Percentiles rank a stretch among this genome's conserved stretches.
phyloP scores from a whole-genome alignment of 2,329 filamentous ascomycete genomes.

The Epichloe festucae region DNA sequence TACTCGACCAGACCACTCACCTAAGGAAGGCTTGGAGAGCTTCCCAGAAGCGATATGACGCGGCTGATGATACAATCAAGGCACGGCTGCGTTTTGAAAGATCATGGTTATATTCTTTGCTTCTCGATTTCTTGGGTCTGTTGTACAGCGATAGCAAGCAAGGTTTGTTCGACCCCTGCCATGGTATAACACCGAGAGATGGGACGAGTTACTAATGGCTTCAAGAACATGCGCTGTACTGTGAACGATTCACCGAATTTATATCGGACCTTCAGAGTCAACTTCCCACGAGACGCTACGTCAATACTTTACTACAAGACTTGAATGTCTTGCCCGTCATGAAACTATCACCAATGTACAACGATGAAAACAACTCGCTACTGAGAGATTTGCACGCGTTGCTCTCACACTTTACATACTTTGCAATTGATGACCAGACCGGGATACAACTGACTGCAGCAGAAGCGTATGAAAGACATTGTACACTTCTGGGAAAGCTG shows the following conservation, averaged over 20 bases:
- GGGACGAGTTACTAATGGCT: not conserved
- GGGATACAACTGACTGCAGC: constrained; percentile 60
- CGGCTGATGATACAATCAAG: constrained; percentile 67
- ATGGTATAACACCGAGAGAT: not conserved
- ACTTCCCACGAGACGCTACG: constrained; percentile 82
- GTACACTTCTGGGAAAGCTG: constrained; percentile 59
- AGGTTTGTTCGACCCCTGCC: constrained; percentile 21
- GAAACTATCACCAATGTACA: constrained; percentile 64
- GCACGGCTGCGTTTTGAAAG: constrained; percentile 78
- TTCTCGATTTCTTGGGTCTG: constrained; percentile 68
- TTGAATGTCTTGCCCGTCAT: constrained; percentile 71
- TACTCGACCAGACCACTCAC: constrained; percentile 59
- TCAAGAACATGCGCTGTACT: constrained; percentile 39
- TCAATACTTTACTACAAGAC: constrained; percentile 78
- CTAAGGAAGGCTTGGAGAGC: constrained; percentile 86
- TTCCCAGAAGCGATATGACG: constrained; percentile 72
- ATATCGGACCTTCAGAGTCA: constrained; percentile 86
- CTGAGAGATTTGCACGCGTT: constrained; percentile 70
- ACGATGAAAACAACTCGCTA: constrained; percentile 59
- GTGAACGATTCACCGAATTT: constrained; percentile 86
- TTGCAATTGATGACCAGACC: constrained; percentile 83
- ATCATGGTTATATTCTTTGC: constrained; percentile 79
- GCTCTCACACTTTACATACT: constrained; percentile 77
- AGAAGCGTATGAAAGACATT: constrained; percentile 71
- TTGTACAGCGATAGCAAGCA: constrained; percentile 46